These are phyloP conservation scores for Debaryomyces castellii DNA, from an alignment of 805 yeast species.

Conservation along the genomic window DNA sequence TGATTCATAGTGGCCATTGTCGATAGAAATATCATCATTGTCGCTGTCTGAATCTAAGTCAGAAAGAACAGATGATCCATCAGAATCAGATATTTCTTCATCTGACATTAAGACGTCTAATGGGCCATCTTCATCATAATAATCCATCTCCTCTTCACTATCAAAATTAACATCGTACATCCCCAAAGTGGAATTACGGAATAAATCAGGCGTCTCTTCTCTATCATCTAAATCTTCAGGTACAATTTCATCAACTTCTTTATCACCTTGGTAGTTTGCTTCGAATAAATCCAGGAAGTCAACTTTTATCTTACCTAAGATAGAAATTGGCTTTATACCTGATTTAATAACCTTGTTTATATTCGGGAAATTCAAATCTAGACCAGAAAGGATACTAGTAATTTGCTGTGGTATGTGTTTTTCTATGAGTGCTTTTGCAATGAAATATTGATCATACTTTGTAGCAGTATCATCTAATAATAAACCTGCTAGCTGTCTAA, in stretches of 20 bases:
- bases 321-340: slow-evolving; percentile 58
- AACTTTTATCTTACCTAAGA: slow-evolving; percentile 55
- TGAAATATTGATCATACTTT: slow-evolving; percentile 59
- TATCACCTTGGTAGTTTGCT: slow-evolving; percentile 50
- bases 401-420: slow-evolving; percentile 59
- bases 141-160: slow-evolving; percentile 54
- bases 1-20: slow-evolving; percentile 4
- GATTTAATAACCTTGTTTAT: slow-evolving; percentile 58
- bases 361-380: slow-evolving; percentile 75
- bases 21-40: slow-evolving; percentile 14
- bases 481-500: slow-evolving; percentile 41
- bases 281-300: slow-evolving; percentile 59
- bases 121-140: slow-evolving; percentile 31
- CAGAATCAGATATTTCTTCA: slow-evolving; percentile 27
- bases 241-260: slow-evolving; percentile 37
- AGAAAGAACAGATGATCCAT: slow-evolving; percentile 19
- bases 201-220: slow-evolving; percentile 80
- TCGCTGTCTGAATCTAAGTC: slow-evolving; percentile 26
- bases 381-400: slow-evolving; percentile 56
- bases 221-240: slow-evolving; percentile 53
- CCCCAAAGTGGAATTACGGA: slow-evolving; percentile 86
- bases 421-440: slow-evolving; percentile 69
- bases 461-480: slow-evolving; percentile 47
- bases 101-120: slow-evolving; percentile 41
- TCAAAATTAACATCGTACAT: slow-evolving; percentile 86